phyloP scores from a whole-genome alignment of 108 stramenopile species.

The Aurantiochytrium sp. region DNA sequence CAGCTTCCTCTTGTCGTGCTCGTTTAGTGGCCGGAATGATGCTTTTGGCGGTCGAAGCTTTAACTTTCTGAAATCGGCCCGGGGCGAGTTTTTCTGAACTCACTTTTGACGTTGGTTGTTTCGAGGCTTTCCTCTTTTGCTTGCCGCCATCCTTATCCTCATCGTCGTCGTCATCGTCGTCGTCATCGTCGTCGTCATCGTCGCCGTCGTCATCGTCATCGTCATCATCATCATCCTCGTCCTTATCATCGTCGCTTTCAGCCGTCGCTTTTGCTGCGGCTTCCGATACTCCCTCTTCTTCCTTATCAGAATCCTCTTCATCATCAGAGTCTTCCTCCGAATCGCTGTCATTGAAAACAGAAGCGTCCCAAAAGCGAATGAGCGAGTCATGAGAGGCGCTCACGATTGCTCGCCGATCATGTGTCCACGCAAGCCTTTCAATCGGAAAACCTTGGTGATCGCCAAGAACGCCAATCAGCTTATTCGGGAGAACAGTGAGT shows the following conservation, averaged over 20 bases:
- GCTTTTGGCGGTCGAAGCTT: too few relatives aligned
- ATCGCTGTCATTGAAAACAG: background rate
- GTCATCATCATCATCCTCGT: background rate
- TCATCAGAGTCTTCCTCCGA: background rate
- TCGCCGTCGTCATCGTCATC: background rate
- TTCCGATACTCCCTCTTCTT: background rate
- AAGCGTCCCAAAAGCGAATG: slow-evolving; percentile 41
- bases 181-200: background rate
- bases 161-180: background rate
- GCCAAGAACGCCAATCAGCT: slow-evolving; percentile 80
- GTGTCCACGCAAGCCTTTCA: slow-evolving; percentile 68
- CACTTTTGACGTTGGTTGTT: background rate
- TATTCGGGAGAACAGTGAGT: slow-evolving; percentile 76
- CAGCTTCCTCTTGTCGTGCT: too few relatives aligned
- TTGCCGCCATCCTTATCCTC: background rate
- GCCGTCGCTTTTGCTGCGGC: background rate
- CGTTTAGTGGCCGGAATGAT: too few relatives aligned
- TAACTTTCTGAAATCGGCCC: too few relatives aligned
- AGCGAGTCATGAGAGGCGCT: slow-evolving; percentile 32
- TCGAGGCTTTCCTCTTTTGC: background rate
- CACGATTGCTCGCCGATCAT: slow-evolving; percentile 61
- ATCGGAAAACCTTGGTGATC: slow-evolving; percentile 70
- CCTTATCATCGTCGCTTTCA: background rate
- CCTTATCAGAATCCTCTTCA: background rate
- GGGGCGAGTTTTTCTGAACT: too few relatives aligned